Conservation (phyloP, 202 grass and related monocot species). For the Panicum virgatum region DNA sequence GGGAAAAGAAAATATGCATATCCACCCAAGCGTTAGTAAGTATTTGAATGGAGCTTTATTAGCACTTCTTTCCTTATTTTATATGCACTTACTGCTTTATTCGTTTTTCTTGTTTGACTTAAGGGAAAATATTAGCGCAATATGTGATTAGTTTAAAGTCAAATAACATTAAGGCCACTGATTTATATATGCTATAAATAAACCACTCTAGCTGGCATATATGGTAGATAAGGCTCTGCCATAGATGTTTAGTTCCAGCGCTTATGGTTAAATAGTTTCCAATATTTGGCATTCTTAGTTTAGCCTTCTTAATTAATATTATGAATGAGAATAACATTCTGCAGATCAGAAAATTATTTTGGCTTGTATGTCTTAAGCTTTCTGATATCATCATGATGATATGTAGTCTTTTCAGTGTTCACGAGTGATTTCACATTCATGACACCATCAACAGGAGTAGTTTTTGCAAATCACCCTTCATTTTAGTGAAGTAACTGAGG, state of each 20-base stretch:
- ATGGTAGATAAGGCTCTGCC: background rate
- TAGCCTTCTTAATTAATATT: background rate
- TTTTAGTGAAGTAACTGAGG: background rate
- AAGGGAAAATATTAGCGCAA: background rate
- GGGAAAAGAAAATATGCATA: conserved; percentile 38
- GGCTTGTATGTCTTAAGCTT: background rate
- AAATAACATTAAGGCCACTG: background rate
- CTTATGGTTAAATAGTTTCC: background rate
- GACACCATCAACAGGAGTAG: background rate
- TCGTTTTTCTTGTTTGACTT: background rate
- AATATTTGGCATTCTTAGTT: background rate
- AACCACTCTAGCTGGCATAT: background rate
- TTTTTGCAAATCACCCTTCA: background rate
- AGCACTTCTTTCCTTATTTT: background rate
- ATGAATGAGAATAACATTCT: conserved; percentile 2
- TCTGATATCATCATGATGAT: background rate
- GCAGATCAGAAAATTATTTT: background rate
- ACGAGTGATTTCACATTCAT: background rate
- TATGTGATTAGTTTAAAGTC: background rate
- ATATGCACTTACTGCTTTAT: too few relatives aligned
- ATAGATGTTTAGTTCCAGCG: background rate
- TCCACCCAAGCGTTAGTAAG: conserved; percentile 54
- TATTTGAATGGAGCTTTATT: conserved; percentile 9
- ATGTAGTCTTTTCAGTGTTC: conserved; percentile 7
- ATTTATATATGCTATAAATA: background rate